Percentiles rank a stretch among this genome's conserved stretches.
Conservation (phyloP, 2,329 filamentous ascomycete genomes). For the Fusarium haematococcum region DNA sequence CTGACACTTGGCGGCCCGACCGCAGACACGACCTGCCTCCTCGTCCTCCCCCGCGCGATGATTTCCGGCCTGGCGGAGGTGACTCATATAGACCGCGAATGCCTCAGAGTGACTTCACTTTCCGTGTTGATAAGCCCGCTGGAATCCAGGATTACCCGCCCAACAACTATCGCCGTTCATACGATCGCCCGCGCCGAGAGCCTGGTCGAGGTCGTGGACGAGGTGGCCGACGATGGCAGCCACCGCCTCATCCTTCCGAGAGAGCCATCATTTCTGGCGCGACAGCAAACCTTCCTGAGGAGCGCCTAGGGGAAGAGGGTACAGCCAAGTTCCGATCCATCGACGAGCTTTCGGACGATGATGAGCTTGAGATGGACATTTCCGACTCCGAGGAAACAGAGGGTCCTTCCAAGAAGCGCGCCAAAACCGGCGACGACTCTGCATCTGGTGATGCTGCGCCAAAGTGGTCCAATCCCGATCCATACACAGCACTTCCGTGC, state of each 20-base stretch:
- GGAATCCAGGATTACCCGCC: slow-evolving; percentile 56
- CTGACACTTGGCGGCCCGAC: slow-evolving; percentile 48
- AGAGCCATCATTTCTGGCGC: slow-evolving; percentile 62
- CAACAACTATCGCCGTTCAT: slow-evolving; percentile 19
- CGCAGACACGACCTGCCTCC: slow-evolving; percentile 34
- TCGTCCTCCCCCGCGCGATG: slow-evolving; percentile 38
- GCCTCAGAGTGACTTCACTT: slow-evolving; percentile 66
- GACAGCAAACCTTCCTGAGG: slow-evolving; percentile 56
- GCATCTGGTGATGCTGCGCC: slow-evolving; percentile 64
- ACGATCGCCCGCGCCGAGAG: slow-evolving; percentile 40
- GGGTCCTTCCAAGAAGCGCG: slow-evolving; percentile 54
- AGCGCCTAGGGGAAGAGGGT: slow-evolving; percentile 60
- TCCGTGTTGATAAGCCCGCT: slow-evolving; percentile 64
- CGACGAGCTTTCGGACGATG: slow-evolving; percentile 71
- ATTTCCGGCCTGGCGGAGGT: slow-evolving; percentile 24
- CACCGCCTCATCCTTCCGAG: slow-evolving; percentile 58
- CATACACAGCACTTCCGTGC: slow-evolving; percentile 88
- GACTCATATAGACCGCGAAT: slow-evolving; percentile 48
- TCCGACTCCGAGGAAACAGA: slow-evolving; percentile 57
- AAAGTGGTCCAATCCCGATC: slow-evolving; percentile 96
- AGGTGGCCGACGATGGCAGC: slow-evolving; percentile 50
- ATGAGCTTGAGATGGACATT: slow-evolving; percentile 74
- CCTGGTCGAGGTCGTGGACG: slow-evolving; percentile 37
- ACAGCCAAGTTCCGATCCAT: slow-evolving; percentile 65
- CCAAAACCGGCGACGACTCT: slow-evolving; percentile 43